A percentile compares a stretch with the other conserved stretches of the same genome.
Evolutionary conservation across 2,329 filamentous ascomycete genomes (phyloP).

Genomic region (Fusarium aywerte): DNA sequence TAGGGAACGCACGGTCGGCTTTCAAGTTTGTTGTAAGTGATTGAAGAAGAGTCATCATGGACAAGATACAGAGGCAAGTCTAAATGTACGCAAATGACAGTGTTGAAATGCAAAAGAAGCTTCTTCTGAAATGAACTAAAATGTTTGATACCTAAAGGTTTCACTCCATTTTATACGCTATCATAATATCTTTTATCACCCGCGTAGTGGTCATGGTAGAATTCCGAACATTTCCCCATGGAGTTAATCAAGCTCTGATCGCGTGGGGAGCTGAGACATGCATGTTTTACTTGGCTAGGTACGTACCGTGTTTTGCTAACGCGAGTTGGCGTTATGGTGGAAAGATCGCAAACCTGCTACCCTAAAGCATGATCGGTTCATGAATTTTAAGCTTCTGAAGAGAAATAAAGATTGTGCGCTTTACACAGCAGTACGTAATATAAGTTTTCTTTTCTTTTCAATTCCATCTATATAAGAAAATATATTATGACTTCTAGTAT

Average conservation of each 20-base stretch:
- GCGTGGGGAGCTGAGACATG: slow-evolving; percentile 10
- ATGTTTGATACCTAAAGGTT: not conserved
- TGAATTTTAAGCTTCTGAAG: too few relatives aligned
- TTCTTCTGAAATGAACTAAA: not conserved
- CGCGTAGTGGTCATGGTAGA: not conserved
- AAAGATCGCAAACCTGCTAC: too few relatives aligned
- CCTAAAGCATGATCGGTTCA: too few relatives aligned
- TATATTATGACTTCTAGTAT: too few relatives aligned
- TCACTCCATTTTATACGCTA: not conserved
- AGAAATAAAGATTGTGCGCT: too few relatives aligned
- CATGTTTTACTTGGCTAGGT: not conserved
- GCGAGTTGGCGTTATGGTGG: too few relatives aligned
- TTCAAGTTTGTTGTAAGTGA: not conserved
- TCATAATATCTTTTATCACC: not conserved
- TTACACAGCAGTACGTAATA: too few relatives aligned
- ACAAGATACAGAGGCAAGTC: not conserved
- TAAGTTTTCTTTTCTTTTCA: too few relatives aligned
- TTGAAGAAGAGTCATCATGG: slow-evolving; percentile 22
- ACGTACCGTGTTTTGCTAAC: not conserved
- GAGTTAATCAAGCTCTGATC: slow-evolving; percentile 11
- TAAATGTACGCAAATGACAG: too few relatives aligned
- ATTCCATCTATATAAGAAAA: too few relatives aligned
- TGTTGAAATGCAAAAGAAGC: not conserved
- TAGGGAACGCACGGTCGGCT: slow-evolving; percentile 10
- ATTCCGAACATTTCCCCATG: slow-evolving; percentile 38